Conservation (phyloP, 345 rosid species). For the Hibiscus syriacus region DNA sequence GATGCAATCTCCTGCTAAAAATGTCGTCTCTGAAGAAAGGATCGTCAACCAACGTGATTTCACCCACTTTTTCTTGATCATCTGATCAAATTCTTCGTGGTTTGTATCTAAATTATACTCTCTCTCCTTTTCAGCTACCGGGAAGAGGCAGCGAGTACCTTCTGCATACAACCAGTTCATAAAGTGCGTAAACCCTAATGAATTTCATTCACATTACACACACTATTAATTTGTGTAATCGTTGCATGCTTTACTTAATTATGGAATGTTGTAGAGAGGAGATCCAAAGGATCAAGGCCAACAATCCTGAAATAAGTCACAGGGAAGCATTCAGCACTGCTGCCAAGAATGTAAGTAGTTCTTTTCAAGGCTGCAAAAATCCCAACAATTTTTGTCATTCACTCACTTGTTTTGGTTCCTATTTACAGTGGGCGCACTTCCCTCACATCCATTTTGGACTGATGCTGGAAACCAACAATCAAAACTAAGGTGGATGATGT, state of each 20-base stretch:
- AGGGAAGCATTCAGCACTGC: conserved; percentile 99
- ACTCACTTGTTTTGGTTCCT: not conserved
- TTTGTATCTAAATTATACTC: no score
- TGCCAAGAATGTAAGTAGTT: conserved; percentile 87
- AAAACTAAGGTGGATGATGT: conserved; percentile 2
- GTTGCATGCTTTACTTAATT: not conserved
- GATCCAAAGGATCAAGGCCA: conserved; percentile 98
- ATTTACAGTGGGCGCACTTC: conserved; percentile 50
- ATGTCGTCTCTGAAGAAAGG: conserved; percentile 34
- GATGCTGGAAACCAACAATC: not conserved
- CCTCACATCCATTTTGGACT: conserved; percentile 9
- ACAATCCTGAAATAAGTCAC: conserved; percentile 90
- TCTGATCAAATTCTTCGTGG: not conserved
- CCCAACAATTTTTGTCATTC: no score
- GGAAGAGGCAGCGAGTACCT: conserved; percentile 97
- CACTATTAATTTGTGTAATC: not conserved
- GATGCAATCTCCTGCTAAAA: conserved; percentile 30
- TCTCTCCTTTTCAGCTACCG: conserved; percentile 56
- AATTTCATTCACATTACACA: not conserved
- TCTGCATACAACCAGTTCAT: conserved; percentile 98
- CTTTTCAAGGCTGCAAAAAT: not conserved
- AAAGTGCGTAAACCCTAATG: conserved; percentile 39
- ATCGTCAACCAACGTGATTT: conserved; percentile 72
- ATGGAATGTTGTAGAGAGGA: conserved; percentile 54
- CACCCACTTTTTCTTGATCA: no score